phyloP scores from a whole-genome alignment of 2,329 filamentous ascomycete species.

The Xylaria sp. region DNA sequence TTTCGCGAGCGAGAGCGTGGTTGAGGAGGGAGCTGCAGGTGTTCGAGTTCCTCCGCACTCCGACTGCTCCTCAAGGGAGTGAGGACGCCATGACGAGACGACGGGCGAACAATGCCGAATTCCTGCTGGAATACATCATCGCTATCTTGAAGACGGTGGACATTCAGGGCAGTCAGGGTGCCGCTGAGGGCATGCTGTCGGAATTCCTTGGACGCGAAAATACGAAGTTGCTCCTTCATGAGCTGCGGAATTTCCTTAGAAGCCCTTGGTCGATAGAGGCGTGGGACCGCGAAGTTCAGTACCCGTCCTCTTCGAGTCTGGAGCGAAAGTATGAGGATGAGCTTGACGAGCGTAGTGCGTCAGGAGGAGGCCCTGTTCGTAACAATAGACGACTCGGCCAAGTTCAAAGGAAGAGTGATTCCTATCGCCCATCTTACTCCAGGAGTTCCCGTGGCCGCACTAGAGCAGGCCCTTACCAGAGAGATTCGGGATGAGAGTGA shows the following conservation, averaged over 20 bases:
- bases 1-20: conserved; percentile 74
- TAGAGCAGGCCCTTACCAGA: not conserved
- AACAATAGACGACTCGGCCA: conserved; percentile 4
- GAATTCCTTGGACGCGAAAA: conserved; percentile 74
- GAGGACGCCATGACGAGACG: conserved; percentile 32
- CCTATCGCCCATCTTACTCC: conserved; percentile 24
- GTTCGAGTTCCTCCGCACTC: conserved; percentile 62
- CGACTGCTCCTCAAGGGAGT: conserved; percentile 22
- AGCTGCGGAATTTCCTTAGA: conserved; percentile 74
- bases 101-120: conserved; percentile 68
- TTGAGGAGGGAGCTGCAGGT: conserved; percentile 78
- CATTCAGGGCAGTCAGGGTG: conserved; percentile 69
- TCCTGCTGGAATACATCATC: conserved; percentile 78
- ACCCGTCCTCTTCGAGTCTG: conserved; percentile 34
- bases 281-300: conserved; percentile 80
- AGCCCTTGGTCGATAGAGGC: conserved; percentile 72
- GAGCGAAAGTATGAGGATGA: conserved; percentile 10
- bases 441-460: conserved; percentile 4
- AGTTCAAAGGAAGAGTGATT: conserved; percentile 20
- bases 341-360: not conserved
- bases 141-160: conserved; percentile 79
- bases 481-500: not conserved
- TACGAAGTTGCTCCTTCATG: conserved; percentile 74
- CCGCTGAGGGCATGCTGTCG: conserved; percentile 71
- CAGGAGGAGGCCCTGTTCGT: not conserved